Base-by-base conservation (phyloP, 495 filamentous ascomycete species). In the Aspergillus saccharolyticus region DNA sequence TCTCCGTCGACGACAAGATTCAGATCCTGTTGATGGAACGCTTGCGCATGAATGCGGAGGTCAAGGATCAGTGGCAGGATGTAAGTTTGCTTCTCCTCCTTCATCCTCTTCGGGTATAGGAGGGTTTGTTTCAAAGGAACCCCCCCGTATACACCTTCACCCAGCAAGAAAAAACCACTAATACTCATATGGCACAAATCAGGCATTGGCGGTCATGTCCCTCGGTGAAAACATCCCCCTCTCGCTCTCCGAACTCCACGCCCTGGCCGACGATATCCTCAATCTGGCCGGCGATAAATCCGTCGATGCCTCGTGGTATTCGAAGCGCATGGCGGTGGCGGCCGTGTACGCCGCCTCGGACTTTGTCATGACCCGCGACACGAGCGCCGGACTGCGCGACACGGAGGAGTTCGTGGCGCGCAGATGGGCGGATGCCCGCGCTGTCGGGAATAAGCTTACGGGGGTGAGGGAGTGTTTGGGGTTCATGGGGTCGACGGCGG, bases 131-230 rank as follows among this genome's bases (percentile, higher is more conserved):
- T n/a, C n/a, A n/a, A n/a, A n/a, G n/a, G n/a, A n/a, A n/a, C n/a
- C n/a, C n/a, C n/a, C n/a, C n/a, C n/a, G n/a, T n/a, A n/a, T n/a
- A n/a, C n/a, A n/a, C n/a, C n/a, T n/a, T n/a, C n/a, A n/a, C n/a
- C n/a, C n/a, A n/a, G n/a, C n/a, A n/a, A n/a, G n/a, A n/a, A n/a
- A n/a, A n/a, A n/a, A n/a, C n/a, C n/a, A n/a, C n/a, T n/a, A n/a
- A n/a, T n/a, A n/a, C 75, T 48, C 48, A 47, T 52, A 22, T 58
- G 20, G 22, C 44, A 18, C 20, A 24, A 45, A 47, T 58, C 30
- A 96, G 88, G 94, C 94, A 28, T 78, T 98, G 3, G 90, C 90
- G 10, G 75, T 96, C 54, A 93, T 97, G 86, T 89, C 94, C 9
- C 83, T 90, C 42, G 84, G 88, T 0, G 77, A 73, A 25, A 84